Percentiles rank a stretch among this genome's conserved stretches.
Conservation (phyloP, 2,329 filamentous ascomycete genomes). For the Penicillium sp. region DNA sequence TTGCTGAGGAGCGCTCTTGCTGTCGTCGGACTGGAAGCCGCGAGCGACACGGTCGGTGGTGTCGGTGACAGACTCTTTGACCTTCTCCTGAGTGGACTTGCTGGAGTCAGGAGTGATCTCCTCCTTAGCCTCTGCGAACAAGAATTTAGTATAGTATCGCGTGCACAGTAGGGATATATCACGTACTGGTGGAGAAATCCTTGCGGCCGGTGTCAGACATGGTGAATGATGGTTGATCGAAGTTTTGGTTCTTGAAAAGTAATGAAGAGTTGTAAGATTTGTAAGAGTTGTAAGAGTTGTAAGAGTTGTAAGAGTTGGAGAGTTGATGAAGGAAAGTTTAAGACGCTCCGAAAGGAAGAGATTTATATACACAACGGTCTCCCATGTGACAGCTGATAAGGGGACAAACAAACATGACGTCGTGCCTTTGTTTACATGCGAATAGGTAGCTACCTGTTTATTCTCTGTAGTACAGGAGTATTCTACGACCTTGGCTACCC, state of each 20-base stretch:
- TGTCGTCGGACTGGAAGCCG: constrained; percentile 53
- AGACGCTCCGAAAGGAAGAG: neutral
- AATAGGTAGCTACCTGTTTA: neutral
- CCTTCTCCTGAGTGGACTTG: constrained; percentile 63
- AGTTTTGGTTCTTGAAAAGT: constrained; percentile 3
- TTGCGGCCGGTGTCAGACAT: constrained; percentile 67
- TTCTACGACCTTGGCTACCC: neutral
- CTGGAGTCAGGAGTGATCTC: constrained; percentile 59
- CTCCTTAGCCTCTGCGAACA: constrained; percentile 54
- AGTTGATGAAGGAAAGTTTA: neutral
- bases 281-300: neutral
- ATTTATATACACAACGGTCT: constrained; percentile 30
- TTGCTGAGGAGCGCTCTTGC: constrained; percentile 59
- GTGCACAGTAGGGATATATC: neutral
- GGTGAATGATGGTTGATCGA: constrained; percentile 36
- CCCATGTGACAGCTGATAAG: neutral
- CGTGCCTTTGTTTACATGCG: neutral
- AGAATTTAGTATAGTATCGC: constrained; percentile 28
- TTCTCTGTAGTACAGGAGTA: neutral
- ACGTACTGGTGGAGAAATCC: constrained; percentile 56
- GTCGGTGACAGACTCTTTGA: constrained; percentile 59
- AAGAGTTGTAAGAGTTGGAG: neutral
- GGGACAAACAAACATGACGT: constrained; percentile 24
- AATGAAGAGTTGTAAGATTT: constrained; percentile 7
- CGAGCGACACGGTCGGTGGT: constrained; percentile 57